Percentiles rank a stretch among this genome's conserved stretches.
Evolutionary conservation across 306 rosid genomes (phyloP).

Genomic region (Ammopiptanthus mongolicus): DNA sequence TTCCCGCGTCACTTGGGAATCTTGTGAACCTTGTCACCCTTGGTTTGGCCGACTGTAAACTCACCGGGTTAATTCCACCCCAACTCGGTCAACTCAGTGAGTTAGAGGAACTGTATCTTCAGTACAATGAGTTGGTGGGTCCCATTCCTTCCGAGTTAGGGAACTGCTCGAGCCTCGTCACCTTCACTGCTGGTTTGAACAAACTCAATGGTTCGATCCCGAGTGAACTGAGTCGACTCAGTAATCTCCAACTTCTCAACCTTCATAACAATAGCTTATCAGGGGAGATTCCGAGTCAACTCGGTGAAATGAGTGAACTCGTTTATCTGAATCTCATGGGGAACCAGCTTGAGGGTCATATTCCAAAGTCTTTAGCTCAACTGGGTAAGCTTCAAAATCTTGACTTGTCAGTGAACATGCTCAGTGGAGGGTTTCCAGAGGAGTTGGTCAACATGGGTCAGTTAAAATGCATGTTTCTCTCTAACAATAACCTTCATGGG

Average conservation of each 20-base stretch:
- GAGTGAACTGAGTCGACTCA: slow-evolving; percentile 46
- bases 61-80: slow-evolving; percentile 58
- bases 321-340: slow-evolving; percentile 52
- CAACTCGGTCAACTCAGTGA: slow-evolving; percentile 58
- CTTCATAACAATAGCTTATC: slow-evolving; percentile 56
- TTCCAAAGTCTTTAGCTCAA: slow-evolving; percentile 52
- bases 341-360: slow-evolving; percentile 54
- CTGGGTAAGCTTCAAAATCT: slow-evolving; percentile 65
- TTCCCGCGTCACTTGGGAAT: slow-evolving; percentile 67
- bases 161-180: slow-evolving; percentile 56
- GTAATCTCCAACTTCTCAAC: slow-evolving; percentile 51
- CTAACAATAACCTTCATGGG: slow-evolving; percentile 52
- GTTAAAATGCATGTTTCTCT: slow-evolving; percentile 45
- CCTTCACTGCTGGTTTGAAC: slow-evolving; percentile 46
- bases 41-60: slow-evolving; percentile 63
- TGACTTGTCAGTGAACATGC: slow-evolving; percentile 62
- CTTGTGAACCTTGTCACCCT: slow-evolving; percentile 40
- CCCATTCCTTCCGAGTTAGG: slow-evolving; percentile 69
- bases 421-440: slow-evolving; percentile 59
- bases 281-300: slow-evolving; percentile 72
- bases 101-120: slow-evolving; percentile 40
- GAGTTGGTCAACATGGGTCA: slow-evolving; percentile 51
- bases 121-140: slow-evolving; percentile 56
- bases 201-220: slow-evolving; percentile 62
- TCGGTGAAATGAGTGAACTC: slow-evolving; percentile 53